phyloP scores from a whole-genome alignment of 805 yeast genomes.

The Monosporozyma siamensis region DNA sequence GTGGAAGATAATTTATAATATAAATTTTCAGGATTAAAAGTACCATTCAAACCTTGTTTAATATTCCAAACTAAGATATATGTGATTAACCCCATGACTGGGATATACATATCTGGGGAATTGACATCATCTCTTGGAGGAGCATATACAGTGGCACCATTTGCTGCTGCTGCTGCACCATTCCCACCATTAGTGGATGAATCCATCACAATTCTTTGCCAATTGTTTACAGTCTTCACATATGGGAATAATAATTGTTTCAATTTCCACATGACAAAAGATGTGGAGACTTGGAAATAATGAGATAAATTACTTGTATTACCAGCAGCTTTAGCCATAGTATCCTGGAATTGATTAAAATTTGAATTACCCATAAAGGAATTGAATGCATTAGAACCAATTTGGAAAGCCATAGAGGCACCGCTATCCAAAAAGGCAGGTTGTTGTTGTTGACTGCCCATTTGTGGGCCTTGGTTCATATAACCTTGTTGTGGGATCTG shows the following conservation, averaged over 20 bases:
- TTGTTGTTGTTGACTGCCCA: constrained; percentile 11
- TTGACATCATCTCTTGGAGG: constrained; percentile 81
- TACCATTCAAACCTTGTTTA: constrained; percentile 76
- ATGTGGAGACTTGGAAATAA: constrained; percentile 86
- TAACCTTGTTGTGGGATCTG: constrained; percentile 27
- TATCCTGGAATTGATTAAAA: constrained; percentile 42
- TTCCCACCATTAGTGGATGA: background rate
- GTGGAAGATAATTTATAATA: constrained; percentile 84
- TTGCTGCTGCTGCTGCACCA: constrained; percentile 1
- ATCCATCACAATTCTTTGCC: constrained; percentile 50
- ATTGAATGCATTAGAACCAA: constrained; percentile 71
- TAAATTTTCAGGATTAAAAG: constrained; percentile 85
- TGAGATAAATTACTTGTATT: constrained; percentile 51
- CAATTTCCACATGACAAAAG: constrained; percentile 71
- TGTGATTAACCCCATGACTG: constrained; percentile 85
- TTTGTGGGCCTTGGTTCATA: constrained; percentile 6
- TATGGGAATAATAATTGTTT: constrained; percentile 76
- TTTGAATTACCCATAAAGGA: constrained; percentile 44
- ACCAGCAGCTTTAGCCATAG: constrained; percentile 35
- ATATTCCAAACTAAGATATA: constrained; percentile 78
- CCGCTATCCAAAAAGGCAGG: constrained; percentile 64
- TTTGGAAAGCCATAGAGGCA: constrained; percentile 75
- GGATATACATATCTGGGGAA: constrained; percentile 95
- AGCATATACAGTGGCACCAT: constrained; percentile 24
- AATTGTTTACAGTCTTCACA: constrained; percentile 63